phyloP scores from a whole-genome alignment of 2,329 filamentous ascomycete species.

The Dactylellina parvicollis region DNA sequence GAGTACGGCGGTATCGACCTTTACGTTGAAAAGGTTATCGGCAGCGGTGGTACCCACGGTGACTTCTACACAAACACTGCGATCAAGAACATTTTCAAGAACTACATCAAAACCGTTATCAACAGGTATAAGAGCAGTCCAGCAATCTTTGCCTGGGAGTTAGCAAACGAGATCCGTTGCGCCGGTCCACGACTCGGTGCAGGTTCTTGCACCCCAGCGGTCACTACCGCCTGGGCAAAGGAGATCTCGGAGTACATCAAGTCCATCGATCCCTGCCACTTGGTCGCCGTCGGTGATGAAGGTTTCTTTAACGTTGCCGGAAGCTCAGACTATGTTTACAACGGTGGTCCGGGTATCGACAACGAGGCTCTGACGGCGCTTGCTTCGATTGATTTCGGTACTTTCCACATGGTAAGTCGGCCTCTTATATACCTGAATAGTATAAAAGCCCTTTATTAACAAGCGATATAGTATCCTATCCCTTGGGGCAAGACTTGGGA shows the following conservation, averaged over 20 bases:
- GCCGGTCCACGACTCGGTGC: conserved; percentile 63
- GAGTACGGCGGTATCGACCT: conserved; percentile 72
- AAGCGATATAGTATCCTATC: conserved; percentile 61
- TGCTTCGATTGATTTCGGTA: conserved; percentile 66
- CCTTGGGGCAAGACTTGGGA: conserved; percentile 61
- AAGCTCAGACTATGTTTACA: conserved; percentile 64
- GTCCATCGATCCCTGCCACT: conserved; percentile 65
- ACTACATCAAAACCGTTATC: conserved; percentile 71
- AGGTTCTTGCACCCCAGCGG: conserved; percentile 63
- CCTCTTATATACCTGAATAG: background rate
- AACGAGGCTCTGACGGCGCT: conserved; percentile 65
- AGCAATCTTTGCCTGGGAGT: conserved; percentile 74
- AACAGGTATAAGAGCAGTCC: conserved; percentile 69
- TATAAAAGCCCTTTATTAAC: conserved; percentile 3
- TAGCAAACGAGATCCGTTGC: conserved; percentile 71
- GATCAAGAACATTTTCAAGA: conserved; percentile 70
- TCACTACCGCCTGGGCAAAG: conserved; percentile 65
- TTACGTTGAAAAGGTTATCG: conserved; percentile 62
- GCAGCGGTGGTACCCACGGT: conserved; percentile 64
- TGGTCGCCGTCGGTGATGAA: conserved; percentile 68
- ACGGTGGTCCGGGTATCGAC: conserved; percentile 65
- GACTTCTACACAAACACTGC: conserved; percentile 69
- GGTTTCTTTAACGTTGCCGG: conserved; percentile 62
- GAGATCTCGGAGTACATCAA: conserved; percentile 69
- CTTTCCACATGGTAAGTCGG: conserved; percentile 64